Evolutionary conservation across 441 rosid genomes (phyloP), one percentile per base, ranked within the genome.

Genomic region (California macrophylla): DNA sequence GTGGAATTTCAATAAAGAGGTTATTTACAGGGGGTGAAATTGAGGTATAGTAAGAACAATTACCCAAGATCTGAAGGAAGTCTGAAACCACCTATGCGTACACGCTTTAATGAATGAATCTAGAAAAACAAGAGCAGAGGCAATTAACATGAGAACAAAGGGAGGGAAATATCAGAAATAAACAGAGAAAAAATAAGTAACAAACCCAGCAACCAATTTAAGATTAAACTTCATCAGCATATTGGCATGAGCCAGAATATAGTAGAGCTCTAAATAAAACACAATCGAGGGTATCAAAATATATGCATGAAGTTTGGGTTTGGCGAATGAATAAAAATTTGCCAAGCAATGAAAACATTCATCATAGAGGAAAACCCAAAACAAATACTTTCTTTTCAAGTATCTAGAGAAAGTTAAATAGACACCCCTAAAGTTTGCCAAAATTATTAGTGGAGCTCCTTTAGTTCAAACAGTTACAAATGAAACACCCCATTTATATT

Each of bases 61-160:
- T 85, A 93, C 98, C 96, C 90, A 42, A 93, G 92, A 80, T 88
- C 93, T 73, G 96, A 66, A 62, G 97, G 92, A 74, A 93, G 94
- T 74, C 93, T 85, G 83, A 83, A 91, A 71, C 96, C 90, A 72
- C 97, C 97, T 12, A 93, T 89, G 34, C 90, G 84, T 16, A 89
- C 71, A 65, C 93, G 89, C 81, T 93, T 93, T 65, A 91, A 76
- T 16, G 97, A 78, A 73, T 89, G 70, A 69, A 93, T 80, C 98
- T 91, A 86, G 70, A 72, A 32, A 73, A 66, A 23, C 38, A 71
- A 38, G 4, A 23, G 26, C 24, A 63, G 54, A 54, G 50, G 4
- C 18, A 34, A 50, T 13, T 45, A 29, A 32, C 21, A 38, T 69
- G 40, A 65, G 26, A 20, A 66, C 5, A 28, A 64, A 18, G 16